These are phyloP conservation scores for Tricholomella constricta DNA, from an alignment of 768 basidiomycete species.

Conservation along the genomic window DNA sequence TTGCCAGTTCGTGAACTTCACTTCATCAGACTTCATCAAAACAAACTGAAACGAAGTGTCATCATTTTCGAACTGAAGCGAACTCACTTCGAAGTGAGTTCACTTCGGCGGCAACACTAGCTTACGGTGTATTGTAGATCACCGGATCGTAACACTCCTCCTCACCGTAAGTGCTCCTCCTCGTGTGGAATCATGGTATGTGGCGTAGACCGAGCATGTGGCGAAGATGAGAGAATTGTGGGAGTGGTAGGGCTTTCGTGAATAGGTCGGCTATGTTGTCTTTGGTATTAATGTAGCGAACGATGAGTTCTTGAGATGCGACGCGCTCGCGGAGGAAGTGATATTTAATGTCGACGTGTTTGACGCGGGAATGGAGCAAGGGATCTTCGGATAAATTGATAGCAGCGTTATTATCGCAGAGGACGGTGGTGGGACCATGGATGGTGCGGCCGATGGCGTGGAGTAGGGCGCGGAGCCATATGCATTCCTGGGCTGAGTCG, in stretches of 20 bases:
- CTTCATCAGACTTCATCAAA: background rate
- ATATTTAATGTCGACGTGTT: too few relatives aligned
- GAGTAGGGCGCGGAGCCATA: background rate
- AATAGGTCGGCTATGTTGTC: slow-evolving; percentile 7
- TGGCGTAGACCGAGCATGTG: background rate
- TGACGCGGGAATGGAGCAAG: too few relatives aligned
- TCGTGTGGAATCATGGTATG: background rate
- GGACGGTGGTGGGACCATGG: background rate
- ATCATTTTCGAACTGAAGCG: background rate
- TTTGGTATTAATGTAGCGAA: slow-evolving; percentile 2
- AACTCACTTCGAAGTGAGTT: background rate
- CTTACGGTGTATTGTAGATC: too few relatives aligned
- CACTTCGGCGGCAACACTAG: background rate
- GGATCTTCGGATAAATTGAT: too few relatives aligned
- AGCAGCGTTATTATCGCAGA: background rate
- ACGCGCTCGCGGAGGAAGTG: background rate
- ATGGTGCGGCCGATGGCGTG: background rate
- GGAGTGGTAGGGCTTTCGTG: background rate
- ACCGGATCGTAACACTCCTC: too few relatives aligned
- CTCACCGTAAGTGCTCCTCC: background rate
- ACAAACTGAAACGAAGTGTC: background rate
- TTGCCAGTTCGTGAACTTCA: background rate
- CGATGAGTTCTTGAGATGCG: background rate
- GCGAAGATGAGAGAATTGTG: background rate
- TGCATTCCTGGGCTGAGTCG: background rate